phyloP scores from a whole-genome alignment of 2,329 filamentous ascomycete species.

The Paracoccidioides lutzii region DNA sequence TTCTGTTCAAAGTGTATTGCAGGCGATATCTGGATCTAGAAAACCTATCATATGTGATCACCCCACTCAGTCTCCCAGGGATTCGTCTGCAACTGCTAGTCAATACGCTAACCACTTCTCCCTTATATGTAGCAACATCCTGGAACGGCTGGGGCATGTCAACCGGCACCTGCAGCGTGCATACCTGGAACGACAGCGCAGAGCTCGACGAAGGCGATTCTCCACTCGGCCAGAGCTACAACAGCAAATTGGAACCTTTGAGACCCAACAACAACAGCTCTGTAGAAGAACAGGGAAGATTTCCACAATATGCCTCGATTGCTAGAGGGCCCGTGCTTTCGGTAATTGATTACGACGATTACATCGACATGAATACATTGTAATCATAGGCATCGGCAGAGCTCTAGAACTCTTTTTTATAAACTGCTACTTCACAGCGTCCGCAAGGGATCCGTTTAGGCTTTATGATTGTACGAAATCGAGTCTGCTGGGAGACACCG shows the following conservation, averaged over 20 bases:
- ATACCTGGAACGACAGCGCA: constrained; percentile 56
- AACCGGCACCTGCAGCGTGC: constrained; percentile 62
- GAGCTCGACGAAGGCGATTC: constrained; percentile 8
- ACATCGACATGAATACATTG: neutral
- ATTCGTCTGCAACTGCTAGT: neutral
- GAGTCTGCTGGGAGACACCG: no score
- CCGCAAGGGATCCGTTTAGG: no score
- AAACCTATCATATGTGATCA: neutral
- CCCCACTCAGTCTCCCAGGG: neutral
- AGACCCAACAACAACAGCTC: neutral
- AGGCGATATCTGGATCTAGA: neutral
- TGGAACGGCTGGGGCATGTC: constrained; percentile 69
- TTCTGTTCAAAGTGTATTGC: neutral
- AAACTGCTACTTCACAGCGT: no score
- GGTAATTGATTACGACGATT: neutral
- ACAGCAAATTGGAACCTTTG: constrained; percentile 5
- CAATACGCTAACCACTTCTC: neutral
- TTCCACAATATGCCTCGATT: neutral
- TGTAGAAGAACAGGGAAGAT: neutral
- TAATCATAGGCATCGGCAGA: neutral
- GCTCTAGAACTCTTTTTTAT: no score
- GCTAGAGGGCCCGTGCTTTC: neutral
- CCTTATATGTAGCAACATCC: constrained; percentile 51
- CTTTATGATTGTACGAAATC: no score
- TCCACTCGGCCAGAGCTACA: constrained; percentile 6